Evolutionary conservation across 352 stramenopile species (phyloP).

Genomic region (Phytophthora boehmeriae): DNA sequence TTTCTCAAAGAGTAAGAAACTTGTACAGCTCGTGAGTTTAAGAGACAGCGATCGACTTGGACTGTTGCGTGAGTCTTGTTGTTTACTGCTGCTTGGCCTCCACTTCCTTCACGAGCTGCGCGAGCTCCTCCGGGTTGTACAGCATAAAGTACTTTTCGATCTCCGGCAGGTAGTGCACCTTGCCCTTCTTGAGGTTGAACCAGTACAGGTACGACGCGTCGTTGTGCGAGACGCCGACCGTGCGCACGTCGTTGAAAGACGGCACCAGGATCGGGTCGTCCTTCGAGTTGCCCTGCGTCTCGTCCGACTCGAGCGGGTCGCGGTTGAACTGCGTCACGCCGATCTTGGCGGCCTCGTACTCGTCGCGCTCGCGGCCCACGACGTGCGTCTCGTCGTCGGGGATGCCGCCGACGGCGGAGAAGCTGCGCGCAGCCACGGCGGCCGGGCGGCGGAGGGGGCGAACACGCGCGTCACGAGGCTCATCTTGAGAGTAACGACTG

Average conservation of each 20-base stretch:
- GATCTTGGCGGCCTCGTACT: slow-evolving; percentile 75
- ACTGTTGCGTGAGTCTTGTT: background rate
- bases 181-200: slow-evolving; percentile 88
- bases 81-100: slow-evolving; percentile 81
- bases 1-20: slow-evolving; percentile 1
- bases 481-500: slow-evolving; percentile 28
- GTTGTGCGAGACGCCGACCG: slow-evolving; percentile 88
- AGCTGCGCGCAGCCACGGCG: slow-evolving; percentile 48
- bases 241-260: slow-evolving; percentile 74
- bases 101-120: slow-evolving; percentile 83
- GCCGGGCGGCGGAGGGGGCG: slow-evolving; percentile 52
- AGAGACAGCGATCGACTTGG: background rate
- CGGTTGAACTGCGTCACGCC: slow-evolving; percentile 80
- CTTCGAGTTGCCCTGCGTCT: slow-evolving; percentile 89
- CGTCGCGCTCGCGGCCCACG: slow-evolving; percentile 77
- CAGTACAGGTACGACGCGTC: slow-evolving; percentile 90
- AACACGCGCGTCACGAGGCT: slow-evolving; percentile 58
- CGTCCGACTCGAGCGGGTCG: slow-evolving; percentile 85
- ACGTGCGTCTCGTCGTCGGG: slow-evolving; percentile 82
- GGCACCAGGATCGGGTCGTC: slow-evolving; percentile 89
- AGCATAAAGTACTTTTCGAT: slow-evolving; percentile 93
- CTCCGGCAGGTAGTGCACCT: slow-evolving; percentile 86
- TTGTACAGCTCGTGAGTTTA: background rate
- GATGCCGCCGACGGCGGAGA: slow-evolving; percentile 61
- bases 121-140: slow-evolving; percentile 88